A percentile compares a stretch with the other conserved stretches of the same genome.
Conservation (phyloP, 768 basidiomycete genomes). For the Solioccasus polychromus region DNA sequence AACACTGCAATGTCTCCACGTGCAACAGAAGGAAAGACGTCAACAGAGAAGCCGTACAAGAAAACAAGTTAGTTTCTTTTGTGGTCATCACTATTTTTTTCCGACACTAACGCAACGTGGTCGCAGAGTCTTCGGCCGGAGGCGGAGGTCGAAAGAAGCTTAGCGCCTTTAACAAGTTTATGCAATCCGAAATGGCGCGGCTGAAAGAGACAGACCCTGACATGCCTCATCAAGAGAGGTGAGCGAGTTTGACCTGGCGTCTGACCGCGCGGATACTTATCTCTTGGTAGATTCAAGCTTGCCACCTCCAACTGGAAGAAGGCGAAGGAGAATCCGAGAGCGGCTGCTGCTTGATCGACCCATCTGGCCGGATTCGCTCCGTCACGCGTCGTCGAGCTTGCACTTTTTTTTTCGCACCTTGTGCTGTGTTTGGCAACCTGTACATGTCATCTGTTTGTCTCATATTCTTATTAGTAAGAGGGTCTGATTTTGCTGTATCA, state of each 20-base stretch:
- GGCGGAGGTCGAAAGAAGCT: slow-evolving; percentile 57
- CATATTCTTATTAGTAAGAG: slow-evolving; percentile 35
- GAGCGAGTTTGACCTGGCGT: slow-evolving; percentile 4
- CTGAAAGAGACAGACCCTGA: slow-evolving; percentile 75
- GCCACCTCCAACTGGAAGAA: slow-evolving; percentile 79
- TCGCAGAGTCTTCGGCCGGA: slow-evolving; percentile 52
- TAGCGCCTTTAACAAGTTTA: slow-evolving; percentile 75
- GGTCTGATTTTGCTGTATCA: slow-evolving; percentile 20
- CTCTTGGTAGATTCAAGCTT: slow-evolving; percentile 55
- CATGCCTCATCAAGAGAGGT: slow-evolving; percentile 74
- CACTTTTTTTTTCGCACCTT: slow-evolving; percentile 9
- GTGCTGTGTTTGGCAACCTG: slow-evolving; percentile 18
- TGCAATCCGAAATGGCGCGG: slow-evolving; percentile 77
- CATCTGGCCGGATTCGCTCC: slow-evolving; percentile 6
- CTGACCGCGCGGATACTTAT: slow-evolving; percentile 1
- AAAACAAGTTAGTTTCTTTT: slow-evolving; percentile 46
- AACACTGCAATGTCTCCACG: slow-evolving; percentile 42
- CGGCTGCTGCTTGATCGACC: slow-evolving; percentile 21
- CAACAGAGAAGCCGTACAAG: slow-evolving; percentile 48
- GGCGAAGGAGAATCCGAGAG: slow-evolving; percentile 63
- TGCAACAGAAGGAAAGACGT: slow-evolving; percentile 35
- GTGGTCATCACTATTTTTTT: slow-evolving; percentile 11
- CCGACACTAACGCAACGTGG: slow-evolving; percentile 11
- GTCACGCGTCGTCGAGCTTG: slow-evolving; percentile 6
- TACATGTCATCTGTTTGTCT: slow-evolving; percentile 10